These are phyloP conservation scores for Gossypium australe DNA, from an alignment of 345 rosid genomes.

Conservation along the genomic window DNA sequence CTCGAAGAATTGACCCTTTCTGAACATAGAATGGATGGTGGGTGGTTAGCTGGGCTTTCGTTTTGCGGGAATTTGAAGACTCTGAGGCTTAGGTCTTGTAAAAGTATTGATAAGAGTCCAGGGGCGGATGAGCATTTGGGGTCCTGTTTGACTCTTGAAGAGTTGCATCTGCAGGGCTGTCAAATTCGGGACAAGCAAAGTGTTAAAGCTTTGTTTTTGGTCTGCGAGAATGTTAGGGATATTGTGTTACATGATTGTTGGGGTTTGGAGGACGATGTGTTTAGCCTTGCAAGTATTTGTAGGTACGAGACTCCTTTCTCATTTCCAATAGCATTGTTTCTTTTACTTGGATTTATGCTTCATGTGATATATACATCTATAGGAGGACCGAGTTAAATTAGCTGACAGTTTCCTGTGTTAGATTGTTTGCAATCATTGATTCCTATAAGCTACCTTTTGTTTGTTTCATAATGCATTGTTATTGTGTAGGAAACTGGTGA, in stretches of 20 bases:
- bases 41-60: slow-evolving; percentile 56
- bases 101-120: slow-evolving; percentile 42
- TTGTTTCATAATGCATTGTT: not conserved
- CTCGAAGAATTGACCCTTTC: slow-evolving; percentile 53
- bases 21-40: slow-evolving; percentile 65
- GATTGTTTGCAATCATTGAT: not conserved
- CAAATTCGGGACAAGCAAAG: slow-evolving; percentile 40
- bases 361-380: not conserved
- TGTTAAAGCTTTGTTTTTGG: slow-evolving; percentile 40
- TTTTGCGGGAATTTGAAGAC: slow-evolving; percentile 60
- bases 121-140: slow-evolving; percentile 48
- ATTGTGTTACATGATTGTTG: slow-evolving; percentile 56
- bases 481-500: not conserved
- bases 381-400: not conserved
- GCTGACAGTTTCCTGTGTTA: not conserved
- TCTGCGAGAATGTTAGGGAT: slow-evolving; percentile 48
- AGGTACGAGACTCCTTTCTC: slow-evolving; percentile 34
- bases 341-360: not conserved
- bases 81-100: slow-evolving; percentile 50
- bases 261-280: slow-evolving; percentile 52
- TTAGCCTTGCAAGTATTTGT: slow-evolving; percentile 39
- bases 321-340: not conserved
- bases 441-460: too few species aligned
- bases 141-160: slow-evolving; percentile 48
- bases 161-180: slow-evolving; percentile 49